Percentiles rank a stretch among this genome's conserved stretches.
Evolutionary conservation across 2,329 filamentous ascomycete species (phyloP).

Genomic region (Cladosporium colombiae): DNA sequence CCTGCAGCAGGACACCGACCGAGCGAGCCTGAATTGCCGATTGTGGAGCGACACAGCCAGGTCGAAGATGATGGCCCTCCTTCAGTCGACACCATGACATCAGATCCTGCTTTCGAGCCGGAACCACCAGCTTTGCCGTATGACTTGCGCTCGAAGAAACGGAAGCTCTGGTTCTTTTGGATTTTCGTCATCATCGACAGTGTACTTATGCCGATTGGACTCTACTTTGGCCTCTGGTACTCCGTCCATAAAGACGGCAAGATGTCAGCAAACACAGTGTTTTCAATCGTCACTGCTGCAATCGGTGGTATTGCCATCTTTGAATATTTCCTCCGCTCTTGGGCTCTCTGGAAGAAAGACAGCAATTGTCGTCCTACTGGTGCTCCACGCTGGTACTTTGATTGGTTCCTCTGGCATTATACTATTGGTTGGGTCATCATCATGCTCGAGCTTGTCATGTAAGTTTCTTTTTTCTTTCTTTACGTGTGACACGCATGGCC

Average conservation of each 20-base stretch:
- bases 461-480: slow-evolving; percentile 28
- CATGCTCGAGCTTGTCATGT: slow-evolving; percentile 59
- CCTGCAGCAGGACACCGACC: background rate
- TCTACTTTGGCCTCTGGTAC: slow-evolving; percentile 65
- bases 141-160: slow-evolving; percentile 46
- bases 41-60: slow-evolving; percentile 14
- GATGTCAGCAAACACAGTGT: slow-evolving; percentile 53
- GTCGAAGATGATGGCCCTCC: slow-evolving; percentile 10
- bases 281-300: slow-evolving; percentile 56
- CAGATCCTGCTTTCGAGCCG: slow-evolving; percentile 32
- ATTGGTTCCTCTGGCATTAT: slow-evolving; percentile 61
- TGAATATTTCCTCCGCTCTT: slow-evolving; percentile 54
- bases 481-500: too few species aligned
- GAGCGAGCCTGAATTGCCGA: slow-evolving; percentile 13
- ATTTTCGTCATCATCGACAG: slow-evolving; percentile 60
- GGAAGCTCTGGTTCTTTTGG: slow-evolving; percentile 63
- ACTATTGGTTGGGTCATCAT: slow-evolving; percentile 57
- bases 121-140: slow-evolving; percentile 58
- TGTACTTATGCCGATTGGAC: slow-evolving; percentile 57
- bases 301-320: slow-evolving; percentile 56
- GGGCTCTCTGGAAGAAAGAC: slow-evolving; percentile 52
- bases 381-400: slow-evolving; percentile 47
- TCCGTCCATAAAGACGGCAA: slow-evolving; percentile 42
- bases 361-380: slow-evolving; percentile 56
- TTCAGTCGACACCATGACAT: slow-evolving; percentile 12